Conservation (phyloP, 2,329 filamentous ascomycete genomes). For the Hymenoscyphus repandus region DNA sequence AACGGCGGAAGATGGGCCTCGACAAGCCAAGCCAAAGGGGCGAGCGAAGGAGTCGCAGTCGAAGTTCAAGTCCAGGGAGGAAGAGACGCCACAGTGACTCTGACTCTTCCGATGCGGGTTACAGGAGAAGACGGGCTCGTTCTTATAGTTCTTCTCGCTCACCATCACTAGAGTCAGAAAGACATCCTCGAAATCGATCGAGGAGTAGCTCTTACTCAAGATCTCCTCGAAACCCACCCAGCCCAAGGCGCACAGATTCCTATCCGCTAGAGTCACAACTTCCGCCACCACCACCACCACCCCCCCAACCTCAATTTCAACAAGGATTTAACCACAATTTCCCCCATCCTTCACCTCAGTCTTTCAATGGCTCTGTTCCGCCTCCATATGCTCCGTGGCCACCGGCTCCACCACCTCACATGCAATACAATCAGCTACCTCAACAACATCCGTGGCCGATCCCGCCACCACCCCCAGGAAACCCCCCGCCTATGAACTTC, state of each 20-base stretch:
- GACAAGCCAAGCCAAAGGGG: slow-evolving; percentile 13
- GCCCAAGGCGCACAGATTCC: slow-evolving; percentile 6
- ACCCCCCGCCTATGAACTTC: slow-evolving; percentile 14
- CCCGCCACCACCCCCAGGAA: slow-evolving; percentile 24
- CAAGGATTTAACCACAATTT: slow-evolving; percentile 24
- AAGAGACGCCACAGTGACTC: slow-evolving; percentile 28
- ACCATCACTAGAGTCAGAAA: slow-evolving; percentile 16
- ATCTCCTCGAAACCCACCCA: slow-evolving; percentile 12
- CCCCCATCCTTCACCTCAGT: slow-evolving; percentile 21
- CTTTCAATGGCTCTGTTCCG: slow-evolving; percentile 5
- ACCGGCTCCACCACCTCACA: slow-evolving; percentile 18
- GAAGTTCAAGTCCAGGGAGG: slow-evolving; percentile 24
- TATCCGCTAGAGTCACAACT: slow-evolving; percentile 6
- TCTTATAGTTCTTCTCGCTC: slow-evolving; percentile 30
- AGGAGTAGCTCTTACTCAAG: slow-evolving; percentile 17
- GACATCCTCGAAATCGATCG: slow-evolving; percentile 5
- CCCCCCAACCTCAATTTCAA: slow-evolving; percentile 19
- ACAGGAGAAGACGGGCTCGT: slow-evolving; percentile 21
- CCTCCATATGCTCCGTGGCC: slow-evolving; percentile 8
- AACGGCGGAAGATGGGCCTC: slow-evolving; percentile 40
- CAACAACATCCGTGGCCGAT: slow-evolving; percentile 15
- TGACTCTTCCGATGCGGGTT: slow-evolving; percentile 15
- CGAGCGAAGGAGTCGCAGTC: slow-evolving; percentile 9
- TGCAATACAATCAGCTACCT: slow-evolving; percentile 17
- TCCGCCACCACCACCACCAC: slow-evolving; percentile 12